Percentiles rank a stretch among this genome's conserved stretches.
Conservation (phyloP, 768 basidiomycete genomes). For the Hypholoma sublateritium region DNA sequence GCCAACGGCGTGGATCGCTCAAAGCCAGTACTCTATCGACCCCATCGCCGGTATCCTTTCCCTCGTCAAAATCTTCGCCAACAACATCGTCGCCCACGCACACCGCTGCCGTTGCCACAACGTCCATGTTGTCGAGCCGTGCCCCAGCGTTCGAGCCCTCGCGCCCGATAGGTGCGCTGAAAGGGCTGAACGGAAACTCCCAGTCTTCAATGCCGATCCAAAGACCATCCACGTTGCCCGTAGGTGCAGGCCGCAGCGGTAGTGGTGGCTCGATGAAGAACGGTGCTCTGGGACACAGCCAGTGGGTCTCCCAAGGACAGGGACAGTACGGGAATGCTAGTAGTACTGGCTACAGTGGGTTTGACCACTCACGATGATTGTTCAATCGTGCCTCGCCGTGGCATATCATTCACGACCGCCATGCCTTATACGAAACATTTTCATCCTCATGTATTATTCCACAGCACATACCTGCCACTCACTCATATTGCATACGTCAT, state of each 20-base stretch:
- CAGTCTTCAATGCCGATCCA: conserved; percentile 1
- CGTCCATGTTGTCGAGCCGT: conserved; percentile 49
- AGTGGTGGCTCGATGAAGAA: background rate
- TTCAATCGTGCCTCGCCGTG: background rate
- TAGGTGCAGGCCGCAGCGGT: background rate
- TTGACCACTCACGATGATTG: background rate
- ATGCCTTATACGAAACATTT: background rate
- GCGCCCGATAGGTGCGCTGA: conserved; percentile 7
- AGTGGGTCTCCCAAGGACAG: conserved; percentile 2
- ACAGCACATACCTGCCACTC: background rate
- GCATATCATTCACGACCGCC: background rate
- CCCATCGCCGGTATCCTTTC: conserved; percentile 17
- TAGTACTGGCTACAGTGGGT: background rate
- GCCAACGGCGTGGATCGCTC: conserved; percentile 25
- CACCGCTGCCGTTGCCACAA: conserved; percentile 7
- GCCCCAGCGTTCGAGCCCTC: conserved; percentile 57
- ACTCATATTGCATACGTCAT: background rate
- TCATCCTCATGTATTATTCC: background rate
- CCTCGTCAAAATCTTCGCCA: conserved; percentile 15
- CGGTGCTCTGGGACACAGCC: background rate
- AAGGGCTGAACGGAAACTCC: conserved; percentile 4
- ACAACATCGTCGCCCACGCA: conserved; percentile 18
- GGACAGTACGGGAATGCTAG: background rate
- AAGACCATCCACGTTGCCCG: background rate
- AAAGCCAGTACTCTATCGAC: conserved; percentile 21